Evolutionary conservation across 768 basidiomycete genomes (phyloP).

Genomic region (Phanerodontia chrysosporium): DNA sequence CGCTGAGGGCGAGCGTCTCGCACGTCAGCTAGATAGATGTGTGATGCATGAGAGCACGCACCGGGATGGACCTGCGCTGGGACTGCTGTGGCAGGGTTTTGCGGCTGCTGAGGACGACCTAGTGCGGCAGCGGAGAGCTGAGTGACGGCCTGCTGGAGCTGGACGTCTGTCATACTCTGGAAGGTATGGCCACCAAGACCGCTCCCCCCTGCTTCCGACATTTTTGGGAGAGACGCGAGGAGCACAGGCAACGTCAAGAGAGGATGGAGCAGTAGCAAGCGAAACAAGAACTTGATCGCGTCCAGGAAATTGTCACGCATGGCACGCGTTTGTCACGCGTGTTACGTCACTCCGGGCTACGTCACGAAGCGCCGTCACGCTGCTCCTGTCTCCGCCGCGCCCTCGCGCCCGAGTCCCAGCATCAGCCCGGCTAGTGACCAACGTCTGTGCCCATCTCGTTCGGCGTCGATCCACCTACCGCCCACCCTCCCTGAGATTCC

Average conservation of each 20-base stretch:
- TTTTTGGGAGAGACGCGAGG: neutral
- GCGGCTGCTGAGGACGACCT: constrained; percentile 29
- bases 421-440: neutral
- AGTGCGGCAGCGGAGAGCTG: constrained; percentile 39
- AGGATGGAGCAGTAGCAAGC: neutral
- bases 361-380: neutral
- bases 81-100: constrained; percentile 7
- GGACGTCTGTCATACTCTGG: constrained; percentile 53
- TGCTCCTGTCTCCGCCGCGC: no score
- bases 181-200: constrained; percentile 21
- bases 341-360: neutral
- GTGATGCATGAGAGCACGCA: no score
- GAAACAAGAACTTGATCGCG: neutral
- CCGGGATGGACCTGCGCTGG: constrained; percentile 25
- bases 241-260: neutral
- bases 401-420: neutral
- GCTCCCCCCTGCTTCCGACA: constrained; percentile 1
- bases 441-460: no score
- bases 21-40: no score
- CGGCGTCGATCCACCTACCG: neutral
- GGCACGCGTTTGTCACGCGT: constrained; percentile 2
- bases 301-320: constrained; percentile 3
- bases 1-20: no score
- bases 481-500: neutral
- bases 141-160: constrained; percentile 58